phyloP scores from a whole-genome alignment of 2,329 filamentous ascomycete genomes.

The Fusarium sterilihyphosum region DNA sequence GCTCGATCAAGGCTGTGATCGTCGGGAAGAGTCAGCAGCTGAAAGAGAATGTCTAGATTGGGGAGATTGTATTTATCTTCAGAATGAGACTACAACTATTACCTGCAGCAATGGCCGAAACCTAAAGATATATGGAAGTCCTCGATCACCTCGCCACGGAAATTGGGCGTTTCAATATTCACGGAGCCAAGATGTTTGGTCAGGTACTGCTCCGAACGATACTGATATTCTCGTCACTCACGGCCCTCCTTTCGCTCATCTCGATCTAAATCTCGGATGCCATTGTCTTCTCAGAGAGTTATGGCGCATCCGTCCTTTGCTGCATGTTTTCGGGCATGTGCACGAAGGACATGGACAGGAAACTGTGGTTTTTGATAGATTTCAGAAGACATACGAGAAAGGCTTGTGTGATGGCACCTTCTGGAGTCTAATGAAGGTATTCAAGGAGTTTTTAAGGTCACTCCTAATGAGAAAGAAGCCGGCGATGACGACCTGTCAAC shows the following conservation, averaged over 20 bases:
- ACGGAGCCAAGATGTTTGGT: constrained; percentile 43
- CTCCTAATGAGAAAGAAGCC: not conserved
- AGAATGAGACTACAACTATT: constrained; percentile 31
- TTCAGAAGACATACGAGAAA: constrained; percentile 40
- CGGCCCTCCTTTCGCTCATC: constrained; percentile 48
- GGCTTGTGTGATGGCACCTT: not conserved
- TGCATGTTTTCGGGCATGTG: constrained; percentile 74
- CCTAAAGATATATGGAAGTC: constrained; percentile 46
- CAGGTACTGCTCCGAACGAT: constrained; percentile 32
- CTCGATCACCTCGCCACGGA: constrained; percentile 46
- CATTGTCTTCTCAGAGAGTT: constrained; percentile 54
- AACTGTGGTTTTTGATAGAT: constrained; percentile 42
- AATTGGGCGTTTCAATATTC: constrained; percentile 57
- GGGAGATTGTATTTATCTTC: constrained; percentile 41
- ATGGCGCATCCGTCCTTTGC: constrained; percentile 63
- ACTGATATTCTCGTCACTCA: constrained; percentile 54
- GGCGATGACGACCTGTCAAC: not conserved
- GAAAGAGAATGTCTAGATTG: constrained; percentile 33
- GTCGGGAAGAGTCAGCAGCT: not conserved
- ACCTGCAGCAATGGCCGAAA: constrained; percentile 41
- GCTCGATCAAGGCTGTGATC: constrained; percentile 36
- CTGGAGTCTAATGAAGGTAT: not conserved
- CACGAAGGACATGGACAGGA: constrained; percentile 62
- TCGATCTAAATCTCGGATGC: constrained; percentile 50
- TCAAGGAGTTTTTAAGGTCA: not conserved